phyloP scores from a whole-genome alignment of 177 flowering plant genomes.

The Telopea speciosissima region DNA sequence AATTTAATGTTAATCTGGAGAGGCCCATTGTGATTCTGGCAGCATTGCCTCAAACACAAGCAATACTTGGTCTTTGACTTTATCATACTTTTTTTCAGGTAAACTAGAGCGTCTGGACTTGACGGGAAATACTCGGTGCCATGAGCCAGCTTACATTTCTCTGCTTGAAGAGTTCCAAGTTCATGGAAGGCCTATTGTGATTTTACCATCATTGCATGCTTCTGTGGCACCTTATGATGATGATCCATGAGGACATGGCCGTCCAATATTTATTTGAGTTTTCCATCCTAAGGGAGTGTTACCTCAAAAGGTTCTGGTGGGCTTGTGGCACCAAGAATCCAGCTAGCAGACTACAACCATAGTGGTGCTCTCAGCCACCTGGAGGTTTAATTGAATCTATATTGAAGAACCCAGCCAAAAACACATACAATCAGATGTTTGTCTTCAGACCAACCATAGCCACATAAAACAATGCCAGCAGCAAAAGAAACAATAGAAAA shows the following conservation, averaged over 20 bases:
- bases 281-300: neutral
- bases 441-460: too few relatives aligned
- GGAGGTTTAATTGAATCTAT: too few relatives aligned
- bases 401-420: neutral
- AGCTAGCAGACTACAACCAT: neutral
- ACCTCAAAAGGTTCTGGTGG: too few relatives aligned
- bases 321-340: neutral
- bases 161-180: conserved; percentile 31
- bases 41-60: neutral
- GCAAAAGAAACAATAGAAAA: too few relatives aligned
- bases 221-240: conserved; percentile 41
- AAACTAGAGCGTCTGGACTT: conserved; percentile 51
- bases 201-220: conserved; percentile 25
- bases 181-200: conserved; percentile 39
- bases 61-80: neutral
- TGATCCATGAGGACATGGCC: conserved; percentile 33
- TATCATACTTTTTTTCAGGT: conserved; percentile 26
- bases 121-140: conserved; percentile 40
- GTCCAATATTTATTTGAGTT: neutral
- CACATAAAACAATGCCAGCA: too few relatives aligned
- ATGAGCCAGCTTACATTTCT: conserved; percentile 21
- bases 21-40: too few relatives aligned
- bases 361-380: neutral
- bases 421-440: neutral
- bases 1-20: too few relatives aligned